phyloP scores from a whole-genome alignment of 2,329 filamentous ascomycete species.

The Talaromyces sp. region DNA sequence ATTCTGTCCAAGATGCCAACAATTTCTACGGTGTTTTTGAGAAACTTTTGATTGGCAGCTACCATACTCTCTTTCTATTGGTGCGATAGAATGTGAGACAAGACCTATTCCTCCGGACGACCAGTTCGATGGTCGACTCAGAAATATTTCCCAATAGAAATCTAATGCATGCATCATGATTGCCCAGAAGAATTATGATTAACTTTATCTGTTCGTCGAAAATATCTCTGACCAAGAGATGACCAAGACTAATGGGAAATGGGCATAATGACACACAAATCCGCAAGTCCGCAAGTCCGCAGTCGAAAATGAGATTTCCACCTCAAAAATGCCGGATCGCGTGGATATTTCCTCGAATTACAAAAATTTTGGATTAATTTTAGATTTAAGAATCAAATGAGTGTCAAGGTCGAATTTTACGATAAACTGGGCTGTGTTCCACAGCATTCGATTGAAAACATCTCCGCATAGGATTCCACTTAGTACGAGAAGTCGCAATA shows the following conservation, averaged over 20 bases:
- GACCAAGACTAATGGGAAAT: not conserved
- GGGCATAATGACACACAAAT: not conserved
- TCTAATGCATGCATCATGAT: not conserved
- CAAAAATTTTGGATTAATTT: no score
- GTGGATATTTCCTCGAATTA: no score
- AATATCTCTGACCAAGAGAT: not conserved
- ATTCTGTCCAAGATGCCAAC: not conserved
- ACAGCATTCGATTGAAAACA: not conserved
- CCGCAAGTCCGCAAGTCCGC: constrained; percentile 2
- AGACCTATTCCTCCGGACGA: not conserved
- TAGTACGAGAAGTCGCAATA: not conserved
- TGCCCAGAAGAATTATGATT: not conserved
- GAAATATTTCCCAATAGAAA: not conserved
- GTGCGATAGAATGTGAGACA: not conserved
- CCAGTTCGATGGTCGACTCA: not conserved
- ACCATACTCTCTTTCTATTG: no score
- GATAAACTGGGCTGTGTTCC: not conserved
- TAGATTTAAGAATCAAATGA: no score
- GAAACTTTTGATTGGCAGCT: no score
- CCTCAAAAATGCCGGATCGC: no score
- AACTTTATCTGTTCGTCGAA: not conserved
- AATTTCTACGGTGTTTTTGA: no score
- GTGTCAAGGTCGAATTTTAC: no score
- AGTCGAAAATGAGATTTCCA: not conserved
- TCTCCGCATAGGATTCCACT: not conserved